Evolutionary conservation across 768 basidiomycete genomes (phyloP).

Genomic region (Pisolithus marmoratus): DNA sequence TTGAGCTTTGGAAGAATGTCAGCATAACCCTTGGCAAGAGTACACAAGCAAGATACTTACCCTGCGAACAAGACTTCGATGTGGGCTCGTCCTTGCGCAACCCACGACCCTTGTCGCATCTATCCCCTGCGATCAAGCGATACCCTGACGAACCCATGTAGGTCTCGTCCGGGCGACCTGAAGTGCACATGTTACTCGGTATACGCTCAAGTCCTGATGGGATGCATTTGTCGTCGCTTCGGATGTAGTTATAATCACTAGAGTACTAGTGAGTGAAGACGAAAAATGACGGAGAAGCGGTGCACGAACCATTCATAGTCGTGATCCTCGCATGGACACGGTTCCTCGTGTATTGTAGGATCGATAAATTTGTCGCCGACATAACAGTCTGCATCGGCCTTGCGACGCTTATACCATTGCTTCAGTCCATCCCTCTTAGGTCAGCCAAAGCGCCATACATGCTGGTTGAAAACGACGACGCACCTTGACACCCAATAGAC

Average conservation of each 20-base stretch:
- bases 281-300: background rate
- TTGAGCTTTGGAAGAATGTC: slow-evolving; percentile 45
- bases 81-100: slow-evolving; percentile 61
- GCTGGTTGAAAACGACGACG: slow-evolving; percentile 9
- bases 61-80: slow-evolving; percentile 73
- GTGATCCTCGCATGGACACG: slow-evolving; percentile 75
- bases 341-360: slow-evolving; percentile 76
- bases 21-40: background rate
- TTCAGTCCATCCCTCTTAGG: slow-evolving; percentile 20
- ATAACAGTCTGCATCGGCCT: slow-evolving; percentile 78
- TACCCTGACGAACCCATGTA: slow-evolving; percentile 92
- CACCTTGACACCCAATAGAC: slow-evolving; percentile 94
- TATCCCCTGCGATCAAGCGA: slow-evolving; percentile 88
- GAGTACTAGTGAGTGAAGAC: background rate
- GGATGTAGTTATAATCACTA: slow-evolving; percentile 89
- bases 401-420: slow-evolving; percentile 94
- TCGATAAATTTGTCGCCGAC: slow-evolving; percentile 88
- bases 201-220: slow-evolving; percentile 86
- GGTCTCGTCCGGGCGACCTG: slow-evolving; percentile 43
- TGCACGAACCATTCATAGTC: slow-evolving; percentile 86
- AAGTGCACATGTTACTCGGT: slow-evolving; percentile 63
- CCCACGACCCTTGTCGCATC: slow-evolving; percentile 59
- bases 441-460: background rate
- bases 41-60: slow-evolving; percentile 29
- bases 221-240: slow-evolving; percentile 68